Evolutionary conservation across 805 yeast species (phyloP).

Genomic region (Kuraishia ogatae): DNA sequence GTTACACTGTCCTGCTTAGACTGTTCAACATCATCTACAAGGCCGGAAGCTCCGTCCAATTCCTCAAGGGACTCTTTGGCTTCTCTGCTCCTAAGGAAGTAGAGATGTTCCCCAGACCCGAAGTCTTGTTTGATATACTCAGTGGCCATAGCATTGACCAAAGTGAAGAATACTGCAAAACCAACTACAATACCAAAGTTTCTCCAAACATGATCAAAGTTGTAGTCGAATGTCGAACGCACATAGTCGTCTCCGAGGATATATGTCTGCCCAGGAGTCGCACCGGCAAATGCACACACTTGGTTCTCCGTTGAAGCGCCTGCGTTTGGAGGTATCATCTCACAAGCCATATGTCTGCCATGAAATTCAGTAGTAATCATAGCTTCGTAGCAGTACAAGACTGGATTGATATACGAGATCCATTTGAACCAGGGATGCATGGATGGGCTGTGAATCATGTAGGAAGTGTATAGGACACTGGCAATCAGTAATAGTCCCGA

Average conservation of each 20-base stretch:
- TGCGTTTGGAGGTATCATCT: constrained; percentile 51
- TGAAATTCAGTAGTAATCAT: constrained; percentile 60
- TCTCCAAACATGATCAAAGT: constrained; percentile 28
- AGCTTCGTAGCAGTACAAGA: constrained; percentile 52
- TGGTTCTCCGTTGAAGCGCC: constrained; percentile 27
- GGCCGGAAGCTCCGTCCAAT: neutral
- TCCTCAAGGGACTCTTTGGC: neutral
- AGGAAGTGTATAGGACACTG: constrained; percentile 53
- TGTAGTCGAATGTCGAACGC: constrained; percentile 34
- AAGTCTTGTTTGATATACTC: constrained; percentile 18
- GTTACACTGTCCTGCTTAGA: neutral
- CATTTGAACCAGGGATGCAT: constrained; percentile 70
- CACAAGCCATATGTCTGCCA: constrained; percentile 45
- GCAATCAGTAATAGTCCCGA: constrained; percentile 47
- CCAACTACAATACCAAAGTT: constrained; percentile 24
- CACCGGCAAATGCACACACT: constrained; percentile 54
- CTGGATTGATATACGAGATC: constrained; percentile 51
- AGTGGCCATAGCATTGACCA: constrained; percentile 16
- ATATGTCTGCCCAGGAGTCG: constrained; percentile 36
- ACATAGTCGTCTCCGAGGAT: constrained; percentile 59
- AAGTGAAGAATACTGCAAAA: constrained; percentile 11
- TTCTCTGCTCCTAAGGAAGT: neutral
- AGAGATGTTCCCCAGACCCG: constrained; percentile 19
- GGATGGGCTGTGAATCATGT: constrained; percentile 46
- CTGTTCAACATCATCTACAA: neutral